phyloP scores from a whole-genome alignment of 1,284 basidiomycete genomes.

The Ustilago bromivora region DNA sequence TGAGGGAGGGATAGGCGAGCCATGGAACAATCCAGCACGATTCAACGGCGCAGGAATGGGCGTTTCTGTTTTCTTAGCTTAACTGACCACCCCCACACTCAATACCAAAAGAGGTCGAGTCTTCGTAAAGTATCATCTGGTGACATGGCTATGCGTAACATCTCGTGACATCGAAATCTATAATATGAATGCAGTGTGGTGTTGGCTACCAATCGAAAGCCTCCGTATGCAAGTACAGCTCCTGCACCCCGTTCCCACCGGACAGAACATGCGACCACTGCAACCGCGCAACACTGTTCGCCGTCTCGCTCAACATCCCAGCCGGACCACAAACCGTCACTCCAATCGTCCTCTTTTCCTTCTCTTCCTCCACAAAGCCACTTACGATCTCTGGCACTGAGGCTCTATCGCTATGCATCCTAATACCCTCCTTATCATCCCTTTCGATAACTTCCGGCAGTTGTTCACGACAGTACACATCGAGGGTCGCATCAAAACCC shows the following conservation, averaged over 20 bases:
- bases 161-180: neutral
- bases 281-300: slow-evolving; percentile 28
- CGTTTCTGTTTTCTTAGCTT: slow-evolving; percentile 38
- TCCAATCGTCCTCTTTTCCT: slow-evolving; percentile 8
- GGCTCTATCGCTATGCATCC: slow-evolving; percentile 18
- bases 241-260: slow-evolving; percentile 9
- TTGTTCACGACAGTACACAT: slow-evolving; percentile 30
- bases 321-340: slow-evolving; percentile 52
- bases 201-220: slow-evolving; percentile 39
- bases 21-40: slow-evolving; percentile 33
- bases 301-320: slow-evolving; percentile 45
- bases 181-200: neutral
- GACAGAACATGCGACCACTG: slow-evolving; percentile 42
- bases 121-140: neutral
- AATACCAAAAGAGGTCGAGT: neutral
- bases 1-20: slow-evolving; percentile 5
- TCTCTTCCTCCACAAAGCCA: slow-evolving; percentile 14
- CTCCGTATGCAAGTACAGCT: slow-evolving; percentile 47
- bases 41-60: slow-evolving; percentile 35
- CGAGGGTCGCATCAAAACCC: slow-evolving; percentile 25
- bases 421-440: slow-evolving; percentile 11
- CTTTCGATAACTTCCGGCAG: neutral
- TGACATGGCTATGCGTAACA: neutral
- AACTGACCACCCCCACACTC: neutral
- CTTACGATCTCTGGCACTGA: slow-evolving; percentile 11